Evolutionary conservation across 2,329 filamentous ascomycete genomes (phyloP).

Genomic region (Alternaria rosae): DNA sequence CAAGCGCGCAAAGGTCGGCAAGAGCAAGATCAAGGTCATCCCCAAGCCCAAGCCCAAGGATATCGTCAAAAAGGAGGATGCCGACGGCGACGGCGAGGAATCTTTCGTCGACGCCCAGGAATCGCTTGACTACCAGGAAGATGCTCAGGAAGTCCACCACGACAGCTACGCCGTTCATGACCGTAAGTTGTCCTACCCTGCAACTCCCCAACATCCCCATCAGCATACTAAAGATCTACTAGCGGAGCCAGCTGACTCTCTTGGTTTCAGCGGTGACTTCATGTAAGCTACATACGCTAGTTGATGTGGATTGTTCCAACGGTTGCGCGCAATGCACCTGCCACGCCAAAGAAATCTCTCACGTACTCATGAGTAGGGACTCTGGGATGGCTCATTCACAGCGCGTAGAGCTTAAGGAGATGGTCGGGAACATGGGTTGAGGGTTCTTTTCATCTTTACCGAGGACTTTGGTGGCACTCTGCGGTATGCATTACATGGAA

Average conservation of each 20-base stretch:
- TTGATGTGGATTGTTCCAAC: not conserved
- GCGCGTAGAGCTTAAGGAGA: slow-evolving; percentile 8
- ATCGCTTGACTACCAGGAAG: not conserved
- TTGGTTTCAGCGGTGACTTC: not conserved
- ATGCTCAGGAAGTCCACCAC: not conserved
- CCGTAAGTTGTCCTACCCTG: not conserved
- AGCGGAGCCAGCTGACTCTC: not conserved
- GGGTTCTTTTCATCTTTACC: not conserved
- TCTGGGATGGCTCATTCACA: slow-evolving; percentile 16
- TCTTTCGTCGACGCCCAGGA: slow-evolving; percentile 17
- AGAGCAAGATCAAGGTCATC: not conserved
- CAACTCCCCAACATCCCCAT: not conserved
- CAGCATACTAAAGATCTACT: not conserved
- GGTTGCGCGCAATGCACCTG: slow-evolving; percentile 13
- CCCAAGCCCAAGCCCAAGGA: slow-evolving; percentile 5
- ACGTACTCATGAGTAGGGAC: slow-evolving; percentile 16
- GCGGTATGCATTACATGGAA: not conserved
- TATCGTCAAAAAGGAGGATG: not conserved
- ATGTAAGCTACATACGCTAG: not conserved
- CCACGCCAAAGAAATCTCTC: slow-evolving; percentile 13
- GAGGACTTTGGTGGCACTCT: not conserved
- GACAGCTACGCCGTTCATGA: not conserved
- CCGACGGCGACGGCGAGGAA: not conserved
- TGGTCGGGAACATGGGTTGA: not conserved
- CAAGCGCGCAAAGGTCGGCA: slow-evolving; percentile 15